These are phyloP conservation scores for Hypoxylon sp. DNA, from an alignment of 2,329 filamentous ascomycete species.

Conservation along the genomic window DNA sequence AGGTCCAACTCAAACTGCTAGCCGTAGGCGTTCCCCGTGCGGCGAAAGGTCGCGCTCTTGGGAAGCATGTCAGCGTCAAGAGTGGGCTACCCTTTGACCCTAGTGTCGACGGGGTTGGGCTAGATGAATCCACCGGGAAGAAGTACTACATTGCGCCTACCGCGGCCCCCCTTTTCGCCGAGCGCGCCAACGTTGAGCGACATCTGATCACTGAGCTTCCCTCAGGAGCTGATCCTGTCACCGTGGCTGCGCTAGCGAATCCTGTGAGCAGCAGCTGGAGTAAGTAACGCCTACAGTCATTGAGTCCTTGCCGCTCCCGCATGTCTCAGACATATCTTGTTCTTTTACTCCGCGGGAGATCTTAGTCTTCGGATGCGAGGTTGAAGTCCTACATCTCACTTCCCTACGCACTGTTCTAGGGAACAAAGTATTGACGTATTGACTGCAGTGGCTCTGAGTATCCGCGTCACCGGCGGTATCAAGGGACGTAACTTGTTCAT, in stretches of 20 bases:
- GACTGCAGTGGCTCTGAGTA: constrained; percentile 22
- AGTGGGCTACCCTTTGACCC: constrained; percentile 23
- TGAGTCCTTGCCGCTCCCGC: background rate
- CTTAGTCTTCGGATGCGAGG: background rate
- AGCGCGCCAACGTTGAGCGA: constrained; percentile 33
- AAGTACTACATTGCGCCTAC: constrained; percentile 19
- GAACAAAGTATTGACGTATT: background rate
- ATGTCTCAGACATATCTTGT: background rate
- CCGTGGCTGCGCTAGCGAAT: constrained; percentile 28
- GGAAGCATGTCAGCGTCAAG: constrained; percentile 19
- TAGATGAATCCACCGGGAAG: constrained; percentile 22
- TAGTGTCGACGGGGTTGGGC: constrained; percentile 22
- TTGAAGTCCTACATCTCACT: background rate
- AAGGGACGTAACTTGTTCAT: constrained; percentile 21
- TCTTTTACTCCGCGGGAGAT: background rate
- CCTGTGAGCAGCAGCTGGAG: constrained; percentile 36
- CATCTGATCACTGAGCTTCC: constrained; percentile 1
- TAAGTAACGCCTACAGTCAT: constrained; percentile 10
- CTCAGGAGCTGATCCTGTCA: constrained; percentile 23
- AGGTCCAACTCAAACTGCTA: constrained; percentile 25
- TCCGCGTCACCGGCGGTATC: constrained; percentile 18
- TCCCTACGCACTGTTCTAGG: background rate
- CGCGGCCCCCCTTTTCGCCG: constrained; percentile 22
- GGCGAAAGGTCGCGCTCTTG: constrained; percentile 13
- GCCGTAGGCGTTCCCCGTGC: constrained; percentile 26